phyloP scores from a whole-genome alignment of 257 asterid genomes.

The Rhazya stricta region DNA sequence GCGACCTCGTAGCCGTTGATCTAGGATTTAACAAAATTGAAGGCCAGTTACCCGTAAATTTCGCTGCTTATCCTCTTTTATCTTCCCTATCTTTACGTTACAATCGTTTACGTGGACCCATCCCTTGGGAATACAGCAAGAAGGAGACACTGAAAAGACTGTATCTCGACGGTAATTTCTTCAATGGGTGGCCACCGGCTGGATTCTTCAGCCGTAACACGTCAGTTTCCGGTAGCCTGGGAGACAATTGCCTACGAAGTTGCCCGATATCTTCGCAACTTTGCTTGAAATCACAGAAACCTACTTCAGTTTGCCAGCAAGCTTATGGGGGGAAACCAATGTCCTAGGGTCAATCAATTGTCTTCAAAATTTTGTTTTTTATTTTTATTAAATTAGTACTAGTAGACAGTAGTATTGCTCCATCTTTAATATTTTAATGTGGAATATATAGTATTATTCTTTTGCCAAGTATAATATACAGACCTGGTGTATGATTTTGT shows the following conservation, averaged over 20 bases:
- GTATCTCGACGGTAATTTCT: constrained; percentile 72
- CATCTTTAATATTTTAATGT: neutral
- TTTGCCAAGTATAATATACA: neutral
- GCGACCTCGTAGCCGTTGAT: constrained; percentile 71
- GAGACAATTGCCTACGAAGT: constrained; percentile 68
- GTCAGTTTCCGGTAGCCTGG: constrained; percentile 64
- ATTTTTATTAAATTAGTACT: neutral
- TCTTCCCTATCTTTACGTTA: constrained; percentile 60
- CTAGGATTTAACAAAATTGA: constrained; percentile 55
- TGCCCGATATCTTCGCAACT: constrained; percentile 78
- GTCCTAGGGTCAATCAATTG: constrained; percentile 29
- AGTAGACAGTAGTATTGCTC: neutral
- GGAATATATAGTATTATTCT: neutral
- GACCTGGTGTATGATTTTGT: neutral
- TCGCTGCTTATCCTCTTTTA: constrained; percentile 42
- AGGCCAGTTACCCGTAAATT: constrained; percentile 49
- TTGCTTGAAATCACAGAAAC: constrained; percentile 83
- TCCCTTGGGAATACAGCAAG: constrained; percentile 58
- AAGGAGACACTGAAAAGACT: constrained; percentile 49
- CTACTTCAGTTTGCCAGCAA: constrained; percentile 66
- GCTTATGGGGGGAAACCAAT: constrained; percentile 75
- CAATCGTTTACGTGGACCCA: constrained; percentile 71
- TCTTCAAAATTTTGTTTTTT: constrained; percentile 5
- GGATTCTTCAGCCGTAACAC: constrained; percentile 44
- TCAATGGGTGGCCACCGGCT: constrained; percentile 77